Percentiles rank a stretch among this genome's conserved stretches.
phyloP scores from a whole-genome alignment of 139 green algal species.

The Edaphochlamys debaryana region DNA sequence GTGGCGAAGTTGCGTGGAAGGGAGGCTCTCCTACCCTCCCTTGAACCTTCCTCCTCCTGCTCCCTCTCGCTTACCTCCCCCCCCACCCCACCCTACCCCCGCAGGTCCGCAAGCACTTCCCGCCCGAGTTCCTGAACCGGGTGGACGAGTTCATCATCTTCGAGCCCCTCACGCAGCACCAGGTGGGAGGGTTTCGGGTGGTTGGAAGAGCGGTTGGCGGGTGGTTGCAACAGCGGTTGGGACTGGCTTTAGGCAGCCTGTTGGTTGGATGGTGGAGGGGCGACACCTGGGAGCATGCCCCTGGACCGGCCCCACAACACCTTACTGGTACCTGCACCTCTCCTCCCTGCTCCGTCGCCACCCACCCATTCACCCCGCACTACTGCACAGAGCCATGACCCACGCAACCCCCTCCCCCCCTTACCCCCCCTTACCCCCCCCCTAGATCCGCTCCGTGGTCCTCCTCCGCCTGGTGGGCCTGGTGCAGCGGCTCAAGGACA shows the following conservation, averaged over 20 bases:
- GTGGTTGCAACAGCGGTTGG: too few species aligned
- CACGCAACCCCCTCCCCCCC: conserved; percentile 98
- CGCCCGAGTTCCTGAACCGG: conserved; percentile 97
- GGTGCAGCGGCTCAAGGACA: conserved; percentile 79
- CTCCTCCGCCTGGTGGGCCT: conserved; percentile 52
- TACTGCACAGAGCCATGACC: conserved; percentile 98
- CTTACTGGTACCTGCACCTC: too few species aligned
- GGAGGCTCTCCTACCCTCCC: neutral
- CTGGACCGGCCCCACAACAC: neutral
- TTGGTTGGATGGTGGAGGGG: too few species aligned
- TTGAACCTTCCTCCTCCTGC: neutral
- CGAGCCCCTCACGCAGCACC: conserved; percentile 72
- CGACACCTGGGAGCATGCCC: too few species aligned
- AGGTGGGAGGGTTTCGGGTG: too few species aligned
- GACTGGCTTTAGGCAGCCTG: too few species aligned
- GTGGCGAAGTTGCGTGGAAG: too few species aligned
- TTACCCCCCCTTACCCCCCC: conserved; percentile 84
- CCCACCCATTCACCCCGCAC: conserved; percentile 76
- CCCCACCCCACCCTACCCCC: neutral
- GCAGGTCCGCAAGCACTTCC: conserved; percentile 88
- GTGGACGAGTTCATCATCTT: conserved; percentile 99
- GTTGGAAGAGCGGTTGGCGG: too few species aligned
- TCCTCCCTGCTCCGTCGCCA: neutral
- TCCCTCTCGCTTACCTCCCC: neutral
- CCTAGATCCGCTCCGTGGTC: conserved; percentile 89